Evolutionary conservation across 805 yeast species (phyloP).

Genomic region (Saturnispora ahearnii): DNA sequence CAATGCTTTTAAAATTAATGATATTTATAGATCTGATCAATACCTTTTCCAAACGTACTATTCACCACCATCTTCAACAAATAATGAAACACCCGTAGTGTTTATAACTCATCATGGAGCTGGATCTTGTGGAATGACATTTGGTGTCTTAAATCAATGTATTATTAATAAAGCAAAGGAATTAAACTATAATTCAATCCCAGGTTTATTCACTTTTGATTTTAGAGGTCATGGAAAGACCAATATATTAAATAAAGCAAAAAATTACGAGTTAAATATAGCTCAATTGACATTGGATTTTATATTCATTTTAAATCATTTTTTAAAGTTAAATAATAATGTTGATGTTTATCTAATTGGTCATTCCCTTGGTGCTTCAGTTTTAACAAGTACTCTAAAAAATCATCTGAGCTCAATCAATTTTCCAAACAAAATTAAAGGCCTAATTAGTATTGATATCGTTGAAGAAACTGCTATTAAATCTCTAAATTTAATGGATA

Average conservation of each 20-base stretch:
- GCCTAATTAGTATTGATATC: slow-evolving; percentile 76
- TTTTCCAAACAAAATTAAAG: slow-evolving; percentile 35
- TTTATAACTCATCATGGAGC: slow-evolving; percentile 90
- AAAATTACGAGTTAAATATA: slow-evolving; percentile 34
- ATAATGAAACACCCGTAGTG: slow-evolving; percentile 34
- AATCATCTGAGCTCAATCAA: slow-evolving; percentile 12
- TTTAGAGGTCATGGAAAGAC: slow-evolving; percentile 79
- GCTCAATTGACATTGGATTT: slow-evolving; percentile 53
- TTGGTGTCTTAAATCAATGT: slow-evolving; percentile 44
- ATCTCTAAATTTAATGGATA: slow-evolving; percentile 57
- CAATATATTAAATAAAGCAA: slow-evolving; percentile 15
- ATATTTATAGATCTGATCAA: slow-evolving; percentile 14
- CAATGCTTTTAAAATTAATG: slow-evolving; percentile 26
- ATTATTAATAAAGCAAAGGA: slow-evolving; percentile 31
- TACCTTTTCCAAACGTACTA: slow-evolving; percentile 47
- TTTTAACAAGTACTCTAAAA: slow-evolving; percentile 47
- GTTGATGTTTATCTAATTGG: slow-evolving; percentile 55
- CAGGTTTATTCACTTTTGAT: slow-evolving; percentile 69
- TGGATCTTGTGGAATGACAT: slow-evolving; percentile 79
- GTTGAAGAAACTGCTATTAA: slow-evolving; percentile 87
- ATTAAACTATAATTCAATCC: slow-evolving; percentile 27
- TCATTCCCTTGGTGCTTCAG: slow-evolving; percentile 90
- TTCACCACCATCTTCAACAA: slow-evolving; percentile 35
- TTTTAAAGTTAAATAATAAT: slow-evolving; percentile 22
- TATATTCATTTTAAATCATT: slow-evolving; percentile 34